Base-by-base conservation (phyloP, 768 basidiomycete genomes). In the Termitomyces sp. region DNA sequence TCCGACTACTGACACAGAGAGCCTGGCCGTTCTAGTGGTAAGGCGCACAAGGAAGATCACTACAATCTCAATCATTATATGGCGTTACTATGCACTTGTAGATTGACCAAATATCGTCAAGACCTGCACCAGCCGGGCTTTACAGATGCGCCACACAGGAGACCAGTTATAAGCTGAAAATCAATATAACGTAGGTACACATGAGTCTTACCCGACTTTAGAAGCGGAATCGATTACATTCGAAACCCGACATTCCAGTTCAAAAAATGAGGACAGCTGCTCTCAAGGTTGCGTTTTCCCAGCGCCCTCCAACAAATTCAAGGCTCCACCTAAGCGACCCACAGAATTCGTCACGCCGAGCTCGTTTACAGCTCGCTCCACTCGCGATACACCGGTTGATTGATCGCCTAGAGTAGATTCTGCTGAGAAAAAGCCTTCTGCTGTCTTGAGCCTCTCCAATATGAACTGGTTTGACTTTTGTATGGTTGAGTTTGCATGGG, bases 361-460 rank as follows among this genome's bases (percentile, higher is more conserved):
- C 25, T 69, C 65, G 10, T 67, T 67, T 6, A 79, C 78, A 1
- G 82, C 84, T 29, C 76, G 72, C 62, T 83, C 83, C 2, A 84
- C 79, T 17, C 84, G 72, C 15, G 67, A 68, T 15, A 84, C 67
- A 17, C 82, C 83, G 1, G 79, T 66, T 20, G 58, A 60, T 29
- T 58, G 48, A 43, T 59, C 51, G 10, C 34, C 62, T 15, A 56
- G 9, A 46, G 34, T 46, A 17, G 14, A 50, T 48, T 55, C 69
- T 55, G 74, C 69, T 15, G 76, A 74, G 5, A 80, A 78, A 57
- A 79, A 72, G 59, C 76, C 77, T 59, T 83, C 80, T 11, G 84
- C 82, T 66, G 76, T 79, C 68, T 75, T 77, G 59, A 91, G 73
- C 53, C 88, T 83, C 46, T 73, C 74, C 12, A 83, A 70, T 32